Percentiles rank a stretch among this genome's conserved stretches.
phyloP scores from a whole-genome alignment of 495 filamentous ascomycete species.

The Penicillium paxilli region DNA sequence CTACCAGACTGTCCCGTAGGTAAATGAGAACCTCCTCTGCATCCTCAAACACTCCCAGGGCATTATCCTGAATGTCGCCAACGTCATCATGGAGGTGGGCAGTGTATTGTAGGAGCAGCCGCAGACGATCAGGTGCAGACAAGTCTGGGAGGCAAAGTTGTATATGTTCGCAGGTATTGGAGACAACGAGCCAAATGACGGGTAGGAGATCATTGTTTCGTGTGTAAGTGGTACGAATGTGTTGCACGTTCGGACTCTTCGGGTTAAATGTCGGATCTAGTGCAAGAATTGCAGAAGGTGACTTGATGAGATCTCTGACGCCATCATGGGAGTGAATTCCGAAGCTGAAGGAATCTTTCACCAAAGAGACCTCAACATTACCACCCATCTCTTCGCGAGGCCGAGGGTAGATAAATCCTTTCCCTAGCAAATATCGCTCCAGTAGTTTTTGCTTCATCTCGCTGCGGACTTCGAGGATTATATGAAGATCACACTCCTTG shows the following conservation, averaged over 20 bases:
- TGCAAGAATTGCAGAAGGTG: constrained; percentile 52
- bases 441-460: constrained; percentile 48
- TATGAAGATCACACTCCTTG: constrained; percentile 39
- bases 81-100: constrained; percentile 42
- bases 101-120: constrained; percentile 39
- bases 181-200: constrained; percentile 53
- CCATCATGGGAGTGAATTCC: constrained; percentile 49
- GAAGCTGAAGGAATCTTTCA: constrained; percentile 43
- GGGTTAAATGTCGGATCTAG: constrained; percentile 51
- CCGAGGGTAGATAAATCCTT: constrained; percentile 43
- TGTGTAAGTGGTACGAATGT: constrained; percentile 43
- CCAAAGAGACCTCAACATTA: constrained; percentile 34
- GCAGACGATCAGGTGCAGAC: constrained; percentile 36
- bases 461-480: constrained; percentile 46
- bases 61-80: constrained; percentile 50
- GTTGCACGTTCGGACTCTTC: constrained; percentile 38
- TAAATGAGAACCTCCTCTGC: constrained; percentile 46
- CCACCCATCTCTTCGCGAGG: constrained; percentile 41
- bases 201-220: constrained; percentile 44
- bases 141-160: constrained; percentile 51
- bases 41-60: constrained; percentile 43
- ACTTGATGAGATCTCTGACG: constrained; percentile 35
- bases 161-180: constrained; percentile 58
- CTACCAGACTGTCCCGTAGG: constrained; percentile 32
- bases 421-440: constrained; percentile 53